Evolutionary conservation across 148 eudicot genomes (phyloP).

Genomic region (Silene uniflora): DNA sequence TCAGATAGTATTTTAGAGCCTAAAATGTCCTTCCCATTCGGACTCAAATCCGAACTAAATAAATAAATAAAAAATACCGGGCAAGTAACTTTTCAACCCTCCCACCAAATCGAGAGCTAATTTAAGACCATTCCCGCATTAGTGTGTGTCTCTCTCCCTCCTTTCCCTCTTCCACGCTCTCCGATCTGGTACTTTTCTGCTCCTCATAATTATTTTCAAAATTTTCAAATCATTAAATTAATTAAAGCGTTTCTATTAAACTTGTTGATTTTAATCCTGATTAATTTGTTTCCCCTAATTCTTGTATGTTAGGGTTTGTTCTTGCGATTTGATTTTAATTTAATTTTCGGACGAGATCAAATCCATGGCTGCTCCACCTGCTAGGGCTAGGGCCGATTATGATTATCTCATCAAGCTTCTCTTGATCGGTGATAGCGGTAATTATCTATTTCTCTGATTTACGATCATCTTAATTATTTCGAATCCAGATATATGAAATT

Average conservation of each 20-base stretch:
- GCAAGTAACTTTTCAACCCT: too few species aligned
- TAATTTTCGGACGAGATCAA: slow-evolving; percentile 12
- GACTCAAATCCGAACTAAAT: too few species aligned
- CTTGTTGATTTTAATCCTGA: neutral
- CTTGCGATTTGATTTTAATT: neutral
- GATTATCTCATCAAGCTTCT: slow-evolving; percentile 62
- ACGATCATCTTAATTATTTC: neutral
- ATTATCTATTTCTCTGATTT: neutral
- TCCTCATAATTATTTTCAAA: neutral
- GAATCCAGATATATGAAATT: neutral
- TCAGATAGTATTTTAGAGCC: too few species aligned
- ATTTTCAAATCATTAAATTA: too few species aligned
- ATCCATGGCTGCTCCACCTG: slow-evolving; percentile 68
- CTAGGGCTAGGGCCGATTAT: slow-evolving; percentile 62
- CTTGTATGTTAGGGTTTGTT: slow-evolving; percentile 7
- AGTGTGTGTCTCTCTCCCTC: neutral
- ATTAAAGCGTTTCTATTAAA: neutral
- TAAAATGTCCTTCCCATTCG: too few species aligned
- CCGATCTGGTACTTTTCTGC: neutral
- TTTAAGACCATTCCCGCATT: neutral
- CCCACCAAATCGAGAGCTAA: too few species aligned
- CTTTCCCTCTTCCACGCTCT: neutral
- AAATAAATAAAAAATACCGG: too few species aligned
- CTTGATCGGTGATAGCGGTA: slow-evolving; percentile 64
- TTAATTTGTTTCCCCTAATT: neutral